Evolutionary conservation across 305 asterid species (phyloP).

Genomic region (Rubia occidens): DNA sequence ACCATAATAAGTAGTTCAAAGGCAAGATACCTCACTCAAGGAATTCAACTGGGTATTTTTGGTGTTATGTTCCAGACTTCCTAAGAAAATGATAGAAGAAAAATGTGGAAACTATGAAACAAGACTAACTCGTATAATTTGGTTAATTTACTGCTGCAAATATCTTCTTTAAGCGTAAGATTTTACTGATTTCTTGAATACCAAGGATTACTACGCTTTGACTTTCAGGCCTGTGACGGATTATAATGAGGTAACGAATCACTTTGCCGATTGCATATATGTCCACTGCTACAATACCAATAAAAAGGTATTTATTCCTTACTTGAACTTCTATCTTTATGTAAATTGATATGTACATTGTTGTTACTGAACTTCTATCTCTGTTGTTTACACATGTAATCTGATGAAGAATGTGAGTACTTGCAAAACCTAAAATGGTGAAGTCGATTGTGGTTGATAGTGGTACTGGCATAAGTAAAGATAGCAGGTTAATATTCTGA

Average conservation of each 20-base stretch:
- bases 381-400: slow-evolving; percentile 31
- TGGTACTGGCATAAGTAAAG: slow-evolving; percentile 73
- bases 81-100: no score
- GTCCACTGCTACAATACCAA: slow-evolving; percentile 71
- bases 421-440: slow-evolving; percentile 79
- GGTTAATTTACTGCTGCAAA: no score
- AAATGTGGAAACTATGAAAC: no score
- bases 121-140: no score
- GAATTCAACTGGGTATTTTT: no score
- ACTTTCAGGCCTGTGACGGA: slow-evolving; percentile 64
- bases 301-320: slow-evolving; percentile 44
- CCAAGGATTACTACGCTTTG: slow-evolving; percentile 16
- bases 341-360: neutral
- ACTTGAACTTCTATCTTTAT: no score
- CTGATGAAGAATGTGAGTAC: slow-evolving; percentile 84
- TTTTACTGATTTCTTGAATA: slow-evolving; percentile 12
- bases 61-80: no score
- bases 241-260: slow-evolving; percentile 67
- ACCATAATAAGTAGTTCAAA: no score
- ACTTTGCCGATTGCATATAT: slow-evolving; percentile 70
- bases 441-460: slow-evolving; percentile 88
- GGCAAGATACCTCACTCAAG: no score
- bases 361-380: neutral
- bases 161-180: neutral
- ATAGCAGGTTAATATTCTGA: slow-evolving; percentile 57